Evolutionary conservation across 352 stramenopile genomes (phyloP).

Genomic region (Globisporangium alternatum): DNA sequence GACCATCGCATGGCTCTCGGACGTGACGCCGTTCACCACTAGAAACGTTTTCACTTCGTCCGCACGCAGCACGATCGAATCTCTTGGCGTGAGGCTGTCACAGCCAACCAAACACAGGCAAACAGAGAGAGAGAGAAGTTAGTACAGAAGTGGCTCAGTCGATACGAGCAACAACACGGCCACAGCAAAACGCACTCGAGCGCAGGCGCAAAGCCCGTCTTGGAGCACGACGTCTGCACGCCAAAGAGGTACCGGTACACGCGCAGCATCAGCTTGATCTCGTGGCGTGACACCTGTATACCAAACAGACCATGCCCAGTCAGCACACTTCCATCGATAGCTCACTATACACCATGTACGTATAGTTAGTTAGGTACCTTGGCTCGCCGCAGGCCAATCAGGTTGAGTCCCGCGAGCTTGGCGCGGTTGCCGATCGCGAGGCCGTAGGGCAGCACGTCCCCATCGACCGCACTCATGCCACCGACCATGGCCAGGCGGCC

Average conservation of each 20-base stretch:
- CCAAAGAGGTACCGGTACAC: conserved; percentile 80
- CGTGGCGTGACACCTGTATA: conserved; percentile 39
- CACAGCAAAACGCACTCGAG: conserved; percentile 44
- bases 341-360: background rate
- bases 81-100: conserved; percentile 45
- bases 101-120: conserved; percentile 3
- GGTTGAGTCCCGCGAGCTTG: conserved; percentile 73
- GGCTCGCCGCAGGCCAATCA: conserved; percentile 65
- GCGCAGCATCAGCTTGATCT: conserved; percentile 79
- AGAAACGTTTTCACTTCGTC: conserved; percentile 56
- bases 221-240: conserved; percentile 37
- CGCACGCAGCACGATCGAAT: conserved; percentile 52
- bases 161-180: background rate
- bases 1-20: conserved; percentile 35
- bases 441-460: conserved; percentile 77
- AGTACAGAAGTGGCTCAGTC: background rate
- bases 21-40: conserved; percentile 33
- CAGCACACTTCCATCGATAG: background rate
- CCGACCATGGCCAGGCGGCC: conserved; percentile 75
- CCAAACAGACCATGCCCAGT: background rate
- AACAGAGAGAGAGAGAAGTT: conserved; percentile 1
- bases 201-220: conserved; percentile 68
- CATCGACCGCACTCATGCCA: conserved; percentile 78
- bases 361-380: conserved; percentile 22
- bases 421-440: conserved; percentile 72